Base-by-base conservation (phyloP, 345 rosid species). In the Euphorbia tirucalli region DNA sequence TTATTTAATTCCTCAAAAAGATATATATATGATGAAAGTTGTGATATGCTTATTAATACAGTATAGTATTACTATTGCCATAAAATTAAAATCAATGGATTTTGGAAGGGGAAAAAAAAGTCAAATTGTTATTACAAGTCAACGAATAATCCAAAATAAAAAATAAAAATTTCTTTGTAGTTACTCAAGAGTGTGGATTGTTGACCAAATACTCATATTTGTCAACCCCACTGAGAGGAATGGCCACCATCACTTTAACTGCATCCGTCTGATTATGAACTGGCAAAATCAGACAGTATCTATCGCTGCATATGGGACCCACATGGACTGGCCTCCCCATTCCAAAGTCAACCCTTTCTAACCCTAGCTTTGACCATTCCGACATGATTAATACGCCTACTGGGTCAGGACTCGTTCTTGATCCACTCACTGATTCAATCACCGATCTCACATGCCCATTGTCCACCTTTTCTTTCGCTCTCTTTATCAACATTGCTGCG, bases 281-380 rank as follows among this genome's bases (percentile, higher is more conserved):
- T 55, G 98, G 98, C 71, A 89, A 72, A 35, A 93, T 79, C 75
- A 89, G 70, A 75, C 98, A 93, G 68, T 90, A 93, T 66, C 86
- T 83, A 50, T 90, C 95, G 7, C 90, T 80, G 58, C 93, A 90
- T 32, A 90, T 71, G 39, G 97, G 83, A 1, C 90, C 95, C 66
- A 89, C 88, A 27, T 87, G 85, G 41, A 86, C 79, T 19, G 97
- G 93, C 69, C 72, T 85, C 28, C 90, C 97, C 59, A 91, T 68
- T 28, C 97, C 97, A 2, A 93, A 87, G 89, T 93, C 95, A 73
- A 91, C 83, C 73, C 71, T 82, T 8, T 93, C 96, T 35, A 93
- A 74, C 44, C 97, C 98, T 60, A 93, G 86, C 44, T 87, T 87
- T 71, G 98, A 93, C 98, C 98, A 93, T 56, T 93, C 93, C 43